Evolutionary conservation across 768 basidiomycete genomes (phyloP).

Genomic region (Glaciozyma antarctica): DNA sequence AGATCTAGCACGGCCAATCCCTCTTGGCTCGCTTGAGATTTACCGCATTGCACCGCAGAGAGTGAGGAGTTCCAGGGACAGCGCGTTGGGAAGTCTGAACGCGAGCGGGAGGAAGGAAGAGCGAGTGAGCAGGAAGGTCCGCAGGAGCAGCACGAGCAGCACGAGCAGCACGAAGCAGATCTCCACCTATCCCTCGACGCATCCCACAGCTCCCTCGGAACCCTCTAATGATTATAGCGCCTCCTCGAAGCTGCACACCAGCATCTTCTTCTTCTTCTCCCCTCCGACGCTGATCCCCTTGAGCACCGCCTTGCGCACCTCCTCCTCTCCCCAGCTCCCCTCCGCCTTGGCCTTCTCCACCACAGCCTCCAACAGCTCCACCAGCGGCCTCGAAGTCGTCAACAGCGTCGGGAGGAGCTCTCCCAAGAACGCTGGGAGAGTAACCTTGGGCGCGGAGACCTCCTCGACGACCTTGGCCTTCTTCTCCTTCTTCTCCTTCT

Average conservation of each 20-base stretch:
- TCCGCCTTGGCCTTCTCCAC: constrained; percentile 12
- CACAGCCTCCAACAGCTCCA: constrained; percentile 2
- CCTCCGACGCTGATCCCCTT: constrained; percentile 25
- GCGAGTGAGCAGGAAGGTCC: too few species aligned
- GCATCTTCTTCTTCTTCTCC: constrained; percentile 25
- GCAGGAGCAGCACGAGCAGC: too few species aligned
- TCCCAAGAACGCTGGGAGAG: constrained; percentile 15
- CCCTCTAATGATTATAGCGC: too few species aligned
- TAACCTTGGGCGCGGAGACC: neutral
- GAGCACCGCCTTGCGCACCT: constrained; percentile 16
- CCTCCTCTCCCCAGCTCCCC: constrained; percentile 10
- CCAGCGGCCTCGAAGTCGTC: constrained; percentile 9
- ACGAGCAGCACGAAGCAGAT: too few species aligned
- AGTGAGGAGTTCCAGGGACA: too few species aligned
- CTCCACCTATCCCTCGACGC: too few species aligned
- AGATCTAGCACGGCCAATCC: too few species aligned
- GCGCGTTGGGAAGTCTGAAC: too few species aligned
- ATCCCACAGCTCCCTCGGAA: too few species aligned
- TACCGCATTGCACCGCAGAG: too few species aligned
- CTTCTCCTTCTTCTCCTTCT: neutral
- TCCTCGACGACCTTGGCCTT: neutral
- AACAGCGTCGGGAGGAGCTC: constrained; percentile 12
- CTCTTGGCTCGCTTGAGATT: too few species aligned
- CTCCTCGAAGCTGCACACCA: constrained; percentile 20
- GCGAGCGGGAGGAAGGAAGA: too few species aligned